Percentiles rank a stretch among this genome's conserved stretches.
Conservation (phyloP, 257 asterid genomes). For the Nicotiana noctiflora region DNA sequence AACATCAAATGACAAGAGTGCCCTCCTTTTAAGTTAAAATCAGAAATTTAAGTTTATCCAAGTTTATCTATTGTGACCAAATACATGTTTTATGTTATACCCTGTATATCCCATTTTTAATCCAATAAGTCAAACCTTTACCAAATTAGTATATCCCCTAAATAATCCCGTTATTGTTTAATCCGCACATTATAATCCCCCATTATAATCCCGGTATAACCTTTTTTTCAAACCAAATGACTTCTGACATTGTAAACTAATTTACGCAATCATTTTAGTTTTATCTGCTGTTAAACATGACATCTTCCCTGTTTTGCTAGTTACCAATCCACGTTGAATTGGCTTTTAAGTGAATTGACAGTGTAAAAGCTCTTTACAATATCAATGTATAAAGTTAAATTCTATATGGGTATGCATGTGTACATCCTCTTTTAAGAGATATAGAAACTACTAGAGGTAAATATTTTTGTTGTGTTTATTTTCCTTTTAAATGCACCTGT, state of each 20-base stretch:
- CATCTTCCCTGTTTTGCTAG: background rate
- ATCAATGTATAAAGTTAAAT: background rate
- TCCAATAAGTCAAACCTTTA: too few species aligned
- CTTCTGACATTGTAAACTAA: background rate
- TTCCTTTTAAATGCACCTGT: background rate
- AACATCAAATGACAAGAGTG: too few species aligned
- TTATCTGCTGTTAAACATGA: background rate
- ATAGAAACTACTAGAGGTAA: background rate
- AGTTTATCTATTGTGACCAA: too few species aligned
- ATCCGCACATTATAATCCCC: too few species aligned
- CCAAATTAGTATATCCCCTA: too few species aligned
- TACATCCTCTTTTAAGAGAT: background rate
- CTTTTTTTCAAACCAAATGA: too few species aligned
- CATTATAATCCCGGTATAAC: too few species aligned
- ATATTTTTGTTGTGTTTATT: background rate
- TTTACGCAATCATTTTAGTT: background rate
- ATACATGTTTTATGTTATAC: too few species aligned
- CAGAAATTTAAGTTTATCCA: too few species aligned
- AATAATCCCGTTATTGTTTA: too few species aligned
- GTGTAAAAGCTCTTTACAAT: background rate
- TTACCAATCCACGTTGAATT: background rate
- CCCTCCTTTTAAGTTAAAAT: too few species aligned
- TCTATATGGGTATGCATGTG: background rate
- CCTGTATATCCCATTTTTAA: too few species aligned
- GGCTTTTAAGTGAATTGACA: background rate